Evolutionary conservation across 352 stramenopile species (phyloP), one percentile per base, ranked within the genome.

Genomic region (Thalassiosira delicatula): DNA sequence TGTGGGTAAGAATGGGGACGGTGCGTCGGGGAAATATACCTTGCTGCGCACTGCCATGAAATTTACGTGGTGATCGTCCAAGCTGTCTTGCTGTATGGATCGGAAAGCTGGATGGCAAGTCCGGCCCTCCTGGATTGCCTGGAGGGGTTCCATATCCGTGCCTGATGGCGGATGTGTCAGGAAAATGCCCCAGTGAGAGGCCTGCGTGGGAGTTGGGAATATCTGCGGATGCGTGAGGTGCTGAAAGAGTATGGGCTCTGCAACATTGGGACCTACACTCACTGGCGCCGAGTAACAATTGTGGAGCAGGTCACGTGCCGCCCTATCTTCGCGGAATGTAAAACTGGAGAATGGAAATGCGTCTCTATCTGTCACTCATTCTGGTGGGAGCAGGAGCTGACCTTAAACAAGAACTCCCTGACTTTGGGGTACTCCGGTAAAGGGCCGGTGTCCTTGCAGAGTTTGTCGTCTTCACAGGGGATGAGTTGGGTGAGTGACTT

Each of bases 101-200:
- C n/a, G 5, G 44, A 82, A n/a, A 53, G 65, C 5, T 77, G 66
- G 74, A 44, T 62, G 23, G 33, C 77, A 2, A 59, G 33, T 19
- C 30, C 54, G 0, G 32, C 27, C 2, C 37, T 42, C 7, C 2
- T 71, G 0, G 44, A 42, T n/a, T 17, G 57, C 8, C 27, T 44
- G 19, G 70, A 78, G 56, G 70, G 57, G 3, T 78, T 78, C 35
- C 70, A 78, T n/a, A 49, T 78, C 19, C 21, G 37, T 14, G 57
- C 70, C 3, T 40, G 42, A 25, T 63, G 32, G 0, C 3, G 57
- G 21, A 78, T 70, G 70, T 37, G 14, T 4, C 21, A 11, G 21
- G 3, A 14, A 7, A 51, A 74, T 17, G 46, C n/a, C 17, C 63
- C 63, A 17, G 44, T 4, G 23, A 37, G 25, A n/a, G 44, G 27